Conservation (phyloP, 805 yeast species). For the Candida insectalens region DNA sequence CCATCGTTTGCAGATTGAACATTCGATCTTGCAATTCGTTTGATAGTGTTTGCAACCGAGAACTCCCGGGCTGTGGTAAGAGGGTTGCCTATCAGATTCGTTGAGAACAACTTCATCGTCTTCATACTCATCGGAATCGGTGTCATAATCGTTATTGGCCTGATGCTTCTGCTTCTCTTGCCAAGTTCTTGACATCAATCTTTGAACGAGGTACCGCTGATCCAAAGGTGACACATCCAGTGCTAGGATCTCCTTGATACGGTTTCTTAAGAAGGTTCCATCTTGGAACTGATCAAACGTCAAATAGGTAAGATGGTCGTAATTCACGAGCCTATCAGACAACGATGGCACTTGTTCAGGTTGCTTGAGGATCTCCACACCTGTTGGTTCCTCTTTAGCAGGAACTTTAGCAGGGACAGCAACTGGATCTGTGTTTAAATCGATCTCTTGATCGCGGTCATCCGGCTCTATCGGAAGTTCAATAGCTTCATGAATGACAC, state of each 20-base stretch:
- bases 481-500: slow-evolving; percentile 36
- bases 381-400: slow-evolving; percentile 9
- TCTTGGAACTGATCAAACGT: slow-evolving; percentile 26
- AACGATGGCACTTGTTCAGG: slow-evolving; percentile 2
- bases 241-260: slow-evolving; percentile 38
- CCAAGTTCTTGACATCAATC: slow-evolving; percentile 61
- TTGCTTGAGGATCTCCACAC: slow-evolving; percentile 10
- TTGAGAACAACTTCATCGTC: slow-evolving; percentile 32
- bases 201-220: slow-evolving; percentile 45
- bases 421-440: slow-evolving; percentile 1
- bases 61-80: slow-evolving; percentile 36
- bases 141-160: slow-evolving; percentile 4
- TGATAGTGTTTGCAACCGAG: slow-evolving; percentile 81
- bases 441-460: slow-evolving; percentile 10
- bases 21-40: slow-evolving; percentile 75
- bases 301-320: slow-evolving; percentile 21
- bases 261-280: slow-evolving; percentile 30
- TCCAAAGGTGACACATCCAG: slow-evolving; percentile 30
- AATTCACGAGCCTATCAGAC: slow-evolving; percentile 5
- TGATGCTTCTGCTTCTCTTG: slow-evolving; percentile 32
- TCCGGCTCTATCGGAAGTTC: slow-evolving; percentile 42
- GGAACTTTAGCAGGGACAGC: neutral
- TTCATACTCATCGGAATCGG: slow-evolving; percentile 12
- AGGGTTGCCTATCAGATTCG: slow-evolving; percentile 36
- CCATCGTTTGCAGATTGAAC: slow-evolving; percentile 69